Conservation (phyloP, 495 filamentous ascomycete genomes). For the Mytilinidion resinicola region DNA sequence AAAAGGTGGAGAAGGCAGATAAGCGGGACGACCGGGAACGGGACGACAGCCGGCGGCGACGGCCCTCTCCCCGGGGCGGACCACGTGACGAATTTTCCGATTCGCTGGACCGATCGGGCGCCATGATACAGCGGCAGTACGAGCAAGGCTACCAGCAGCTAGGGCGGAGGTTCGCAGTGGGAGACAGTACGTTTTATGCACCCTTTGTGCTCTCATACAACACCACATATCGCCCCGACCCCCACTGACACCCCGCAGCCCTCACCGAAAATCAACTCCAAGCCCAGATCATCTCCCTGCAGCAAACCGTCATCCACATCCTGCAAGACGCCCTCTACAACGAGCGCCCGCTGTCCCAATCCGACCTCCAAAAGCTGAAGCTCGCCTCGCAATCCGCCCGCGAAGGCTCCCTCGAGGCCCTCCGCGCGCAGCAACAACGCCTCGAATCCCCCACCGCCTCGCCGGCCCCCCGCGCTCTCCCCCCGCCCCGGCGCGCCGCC, state of each 20-base stretch:
- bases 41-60: slow-evolving; percentile 1
- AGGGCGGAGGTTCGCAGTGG: slow-evolving; percentile 28
- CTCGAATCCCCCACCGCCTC: slow-evolving; percentile 8
- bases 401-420: slow-evolving; percentile 29
- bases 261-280: slow-evolving; percentile 34
- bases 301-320: slow-evolving; percentile 35
- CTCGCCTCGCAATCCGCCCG: slow-evolving; percentile 29
- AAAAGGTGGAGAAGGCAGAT: slow-evolving; percentile 23
- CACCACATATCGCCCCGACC: neutral
- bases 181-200: slow-evolving; percentile 24
- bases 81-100: slow-evolving; percentile 11
- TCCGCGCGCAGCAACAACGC: slow-evolving; percentile 24
- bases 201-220: neutral
- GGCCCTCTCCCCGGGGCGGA: neutral
- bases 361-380: slow-evolving; percentile 29
- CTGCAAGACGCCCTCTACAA: slow-evolving; percentile 32
- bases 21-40: slow-evolving; percentile 10
- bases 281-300: slow-evolving; percentile 32
- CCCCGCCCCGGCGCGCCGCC: slow-evolving; percentile 10
- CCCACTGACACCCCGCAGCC: slow-evolving; percentile 9
- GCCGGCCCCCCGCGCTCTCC: slow-evolving; percentile 6
- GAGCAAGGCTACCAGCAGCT: slow-evolving; percentile 27
- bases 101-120: slow-evolving; percentile 18
- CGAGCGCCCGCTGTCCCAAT: slow-evolving; percentile 23
- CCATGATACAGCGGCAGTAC: slow-evolving; percentile 28